Base-by-base conservation (phyloP, 2,329 filamentous ascomycete species). In the Ilyonectria robusta region DNA sequence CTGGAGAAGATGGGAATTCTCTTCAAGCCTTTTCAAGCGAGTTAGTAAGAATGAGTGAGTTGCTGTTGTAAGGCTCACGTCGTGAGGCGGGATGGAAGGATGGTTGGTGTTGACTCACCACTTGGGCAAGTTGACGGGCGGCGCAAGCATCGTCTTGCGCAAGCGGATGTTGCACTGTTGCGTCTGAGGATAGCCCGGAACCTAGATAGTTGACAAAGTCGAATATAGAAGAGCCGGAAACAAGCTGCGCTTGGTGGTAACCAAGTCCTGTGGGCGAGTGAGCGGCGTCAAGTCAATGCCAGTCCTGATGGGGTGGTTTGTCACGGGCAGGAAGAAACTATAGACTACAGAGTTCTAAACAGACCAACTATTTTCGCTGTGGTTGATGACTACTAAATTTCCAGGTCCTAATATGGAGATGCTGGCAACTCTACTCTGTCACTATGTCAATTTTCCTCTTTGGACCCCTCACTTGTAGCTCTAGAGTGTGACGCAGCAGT, bases 1-100 rank as follows among this genome's bases (percentile, higher is more conserved):
- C 80, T 97, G 90, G 65, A 98, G 89, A 68, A 98, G 91, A 79
- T 98, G 95, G 0, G 93, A 92, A 82, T 98, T 98, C 79, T 95
- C 89, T 76, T 94, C 88, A 46, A 99, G 91, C 95, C 95, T 98
- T 33, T 55, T 33, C 29, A 51, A 47, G 47, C 50, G 15, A 59
- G 61, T 69, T 56, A 63, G 63, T 63, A 37, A 71, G 57, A 59
- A 42, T 57, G 23, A 47, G 50, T 57, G 23, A 47, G 50, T 37
- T 19, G 29, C 5, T 31, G 17, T 33, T 59, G 55, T 59, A 47
- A 44, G 35, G 56, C 15, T 31, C 54, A 35, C 11, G 26, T 26
- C 26, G 26, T 35, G 26, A 9, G 42, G n/a, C 15, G 4, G 59
- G n/a, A 44, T 54, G 15, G 26, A 15, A n/a, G 10, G 23, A 31